Evolutionary conservation across 192 early-diverging fungal species (phyloP), one percentile per base, ranked within the genome.

Genomic region (Thoreauomyces humboldtii): DNA sequence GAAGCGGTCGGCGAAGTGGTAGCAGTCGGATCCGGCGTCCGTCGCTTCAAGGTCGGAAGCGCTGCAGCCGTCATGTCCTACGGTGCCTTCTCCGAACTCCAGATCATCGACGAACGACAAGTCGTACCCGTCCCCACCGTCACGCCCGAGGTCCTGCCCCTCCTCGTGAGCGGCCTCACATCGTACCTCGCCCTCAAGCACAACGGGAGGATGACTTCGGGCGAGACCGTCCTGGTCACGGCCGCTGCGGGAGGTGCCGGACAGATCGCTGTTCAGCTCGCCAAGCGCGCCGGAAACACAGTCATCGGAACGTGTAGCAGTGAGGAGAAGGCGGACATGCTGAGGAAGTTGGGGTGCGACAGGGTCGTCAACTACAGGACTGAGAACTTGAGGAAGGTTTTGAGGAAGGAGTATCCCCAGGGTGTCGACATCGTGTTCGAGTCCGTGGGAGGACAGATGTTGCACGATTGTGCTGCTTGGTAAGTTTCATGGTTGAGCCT

Each of bases 351-450:
- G 53, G 84, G 84, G 2, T 78, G 74, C 59, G 84, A 83, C 52
- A 61, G 81, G 12, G 77, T 79, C 11, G 75, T 86, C 72, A 83
- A 86, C 54, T 86, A 86, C 72, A 80, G 78, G 63, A 81, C 68
- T 22, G 81, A 86, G 52, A 65, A 80, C 48, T 51, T 83, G 25
- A 57, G 56, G 4, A 43, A 59, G 29, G 84, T 83, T 1, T 50
- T 86, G 51, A 73, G 72, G 58, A 77, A 74, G 32, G 81, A 83
- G 70, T 83, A 81, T 55, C 79, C 77, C 33, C 62, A 65, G 25
- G 84, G 84, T 14, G 65, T 83, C 24, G 79, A 86, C 58, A 76
- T 86, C 46, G 76, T 86, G 1, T 86, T 76, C 74, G 84, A 86
- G 61, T 67, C 60, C 19, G 77, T 86, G 17, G 84, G 84, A 34